Base-by-base conservation (phyloP, 116 monocot species). In the Thalassia testudinum region DNA sequence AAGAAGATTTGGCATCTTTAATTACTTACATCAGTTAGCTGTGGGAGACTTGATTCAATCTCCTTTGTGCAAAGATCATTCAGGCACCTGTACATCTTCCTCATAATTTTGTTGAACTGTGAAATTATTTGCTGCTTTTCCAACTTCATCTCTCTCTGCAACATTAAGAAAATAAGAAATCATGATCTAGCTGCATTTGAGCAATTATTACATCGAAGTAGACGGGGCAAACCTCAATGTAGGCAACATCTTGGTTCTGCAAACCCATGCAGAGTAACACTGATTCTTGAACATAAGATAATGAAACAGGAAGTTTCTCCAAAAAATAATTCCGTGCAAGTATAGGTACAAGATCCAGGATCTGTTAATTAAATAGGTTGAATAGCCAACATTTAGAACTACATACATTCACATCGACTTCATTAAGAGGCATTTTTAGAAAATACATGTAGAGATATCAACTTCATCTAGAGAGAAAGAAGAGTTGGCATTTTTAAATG, bases 241-340 rank as follows among this genome's bases (percentile, higher is more conserved):
- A 60, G 38, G 69, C 40, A 37, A 95, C 49, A 43, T 88, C 85
- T 51, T 74, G 65, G 66, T 85, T 73, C 72, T 95, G 95, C 75
- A 95, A 67, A 20, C 88, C 95, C 68, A 85, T 85, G 68, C 88
- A 95, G 43, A 88, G 70, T 30, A 95, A 56, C 49, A 88, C 67
- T 22, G 81, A 70, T 48, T 78, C 82, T 74, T 88, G 88, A 2
- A 81, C 78, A 43, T 66, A 64, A 52, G 75, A 65, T 47, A 95
- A 58, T 29, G 81, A 55, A 15, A 95, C 85, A 5, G 88, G 88
- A 69, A 95, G 66, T 43, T 81, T 78, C 57, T 77, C 81, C 50
- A 80, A 56, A 64, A 95, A 95, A 74, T 88, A 95, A 27, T 72
- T 56, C 26, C 70, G 74, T 59, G 88, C 81, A 25, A 95, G 76